Conservation (phyloP, 345 rosid species). For the Geranium brycei region DNA sequence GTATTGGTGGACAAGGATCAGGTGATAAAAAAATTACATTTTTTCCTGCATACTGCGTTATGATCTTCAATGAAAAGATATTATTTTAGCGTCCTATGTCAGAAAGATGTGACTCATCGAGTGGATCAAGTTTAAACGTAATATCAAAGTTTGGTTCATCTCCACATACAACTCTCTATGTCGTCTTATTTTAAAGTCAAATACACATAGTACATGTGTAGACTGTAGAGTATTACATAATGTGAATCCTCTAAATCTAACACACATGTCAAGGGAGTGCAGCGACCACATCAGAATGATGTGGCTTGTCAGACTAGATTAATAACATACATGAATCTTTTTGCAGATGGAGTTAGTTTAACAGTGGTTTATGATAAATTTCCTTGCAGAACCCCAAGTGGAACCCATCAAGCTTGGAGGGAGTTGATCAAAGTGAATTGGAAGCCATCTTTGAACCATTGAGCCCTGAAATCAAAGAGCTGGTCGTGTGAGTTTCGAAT, state of each 20-base stretch:
- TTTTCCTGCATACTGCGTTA: background rate
- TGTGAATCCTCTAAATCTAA: no score
- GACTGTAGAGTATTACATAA: no score
- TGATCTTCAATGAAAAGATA: background rate
- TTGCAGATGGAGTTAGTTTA: background rate
- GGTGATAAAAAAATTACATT: constrained; percentile 26
- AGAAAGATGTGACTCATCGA: no score
- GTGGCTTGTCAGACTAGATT: no score
- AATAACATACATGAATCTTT: background rate
- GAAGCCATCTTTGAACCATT: constrained; percentile 52
- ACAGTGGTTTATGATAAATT: background rate
- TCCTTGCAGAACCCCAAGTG: constrained; percentile 72
- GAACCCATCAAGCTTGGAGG: constrained; percentile 59
- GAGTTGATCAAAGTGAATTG: constrained; percentile 48
- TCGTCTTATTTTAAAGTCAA: no score
- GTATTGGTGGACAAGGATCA: constrained; percentile 91
- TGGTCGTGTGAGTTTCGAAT: constrained; percentile 25
- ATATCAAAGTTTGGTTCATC: no score
- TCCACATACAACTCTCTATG: no score
- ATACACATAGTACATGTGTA: no score
- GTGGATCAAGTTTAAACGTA: background rate
- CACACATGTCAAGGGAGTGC: no score
- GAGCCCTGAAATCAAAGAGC: constrained; percentile 40
- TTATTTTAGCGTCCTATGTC: no score
- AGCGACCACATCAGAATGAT: no score